Base-by-base conservation (phyloP, 164 flowering plant genomes). In the Cinnamomum micranthum region DNA sequence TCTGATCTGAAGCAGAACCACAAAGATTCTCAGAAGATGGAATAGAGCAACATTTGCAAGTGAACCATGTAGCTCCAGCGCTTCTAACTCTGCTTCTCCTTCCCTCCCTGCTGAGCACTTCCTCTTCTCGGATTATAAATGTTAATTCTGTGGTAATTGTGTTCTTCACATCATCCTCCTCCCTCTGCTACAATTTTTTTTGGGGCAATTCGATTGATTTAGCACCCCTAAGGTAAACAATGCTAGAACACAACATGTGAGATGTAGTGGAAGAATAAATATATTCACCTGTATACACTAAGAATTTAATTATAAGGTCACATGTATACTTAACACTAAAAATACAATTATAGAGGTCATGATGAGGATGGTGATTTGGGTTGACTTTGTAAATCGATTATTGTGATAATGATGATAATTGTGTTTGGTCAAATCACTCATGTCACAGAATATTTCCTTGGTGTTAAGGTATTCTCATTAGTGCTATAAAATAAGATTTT, bases 11-110 rank as follows among this genome's bases (percentile, higher is more conserved):
- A 50, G 28, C 72, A 81, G 81, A 79, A 23, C 80, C 82, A 31
- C 86, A 81, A 50, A 71, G 23, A 31, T 76, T 81, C 69, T 79
- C 84, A 0, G 60, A 63, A 1, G 82, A 80, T 28, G 86, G 82
- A 9, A 13, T 79, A 13, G 86, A 84, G 67, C 76, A 72, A 60
- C 86, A 84, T 27, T 28, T 81, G 55, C 86, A 79, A 69, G 86
- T 84, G 71, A 84, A 84, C 65, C 86, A 84, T 50, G 66, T 84
- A 0, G 84, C 78, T 13, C 80, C 86, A 7, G 81, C 86, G 17
- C 50, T 84, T 20, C 65, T 84, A 23, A 76, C 80, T 14, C 73
- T 84, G 15, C 78, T 84, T 11, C 79, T 84, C 19, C 68, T 81
- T 31, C 86, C 86, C 12, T 81, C 86, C 3, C 75, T 84, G 47